phyloP scores from a whole-genome alignment of 1,284 basidiomycete genomes.

The Grifola frondosa region DNA sequence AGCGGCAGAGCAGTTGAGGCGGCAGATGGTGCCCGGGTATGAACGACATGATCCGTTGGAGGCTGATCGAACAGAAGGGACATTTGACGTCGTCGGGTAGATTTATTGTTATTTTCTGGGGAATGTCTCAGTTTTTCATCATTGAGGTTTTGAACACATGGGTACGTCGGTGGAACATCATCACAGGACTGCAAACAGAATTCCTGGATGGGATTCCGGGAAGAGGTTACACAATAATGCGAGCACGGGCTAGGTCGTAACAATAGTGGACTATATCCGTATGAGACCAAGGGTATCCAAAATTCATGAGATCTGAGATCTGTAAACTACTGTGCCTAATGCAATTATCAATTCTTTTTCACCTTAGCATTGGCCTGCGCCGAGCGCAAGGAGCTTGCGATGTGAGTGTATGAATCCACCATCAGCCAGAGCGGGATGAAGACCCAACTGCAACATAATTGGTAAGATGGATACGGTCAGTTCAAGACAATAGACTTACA shows the following conservation, averaged over 20 bases:
- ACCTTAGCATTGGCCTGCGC: slow-evolving; percentile 35
- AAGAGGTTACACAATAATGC: no score
- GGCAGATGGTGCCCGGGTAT: slow-evolving; percentile 15
- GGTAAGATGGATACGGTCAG: slow-evolving; percentile 14
- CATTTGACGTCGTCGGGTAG: neutral
- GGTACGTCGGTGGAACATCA: no score
- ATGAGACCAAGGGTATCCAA: no score
- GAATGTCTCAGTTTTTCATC: no score
- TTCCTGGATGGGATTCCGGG: no score
- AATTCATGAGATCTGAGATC: neutral
- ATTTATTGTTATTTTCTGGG: neutral
- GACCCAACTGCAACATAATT: slow-evolving; percentile 61
- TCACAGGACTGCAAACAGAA: no score
- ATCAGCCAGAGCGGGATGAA: slow-evolving; percentile 71
- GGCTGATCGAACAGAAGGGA: slow-evolving; percentile 9
- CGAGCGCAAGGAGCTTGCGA: slow-evolving; percentile 56
- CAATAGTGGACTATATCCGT: no score
- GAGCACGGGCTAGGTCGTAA: no score
- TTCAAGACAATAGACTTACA: slow-evolving; percentile 46
- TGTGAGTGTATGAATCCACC: slow-evolving; percentile 72
- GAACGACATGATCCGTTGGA: slow-evolving; percentile 18
- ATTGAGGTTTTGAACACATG: no score
- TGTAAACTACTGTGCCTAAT: neutral
- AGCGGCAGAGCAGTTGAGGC: slow-evolving; percentile 18
- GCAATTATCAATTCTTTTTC: slow-evolving; percentile 39